Conservation (phyloP, 2,329 filamentous ascomycete genomes). For the Aspergillus pseudonomiae region DNA sequence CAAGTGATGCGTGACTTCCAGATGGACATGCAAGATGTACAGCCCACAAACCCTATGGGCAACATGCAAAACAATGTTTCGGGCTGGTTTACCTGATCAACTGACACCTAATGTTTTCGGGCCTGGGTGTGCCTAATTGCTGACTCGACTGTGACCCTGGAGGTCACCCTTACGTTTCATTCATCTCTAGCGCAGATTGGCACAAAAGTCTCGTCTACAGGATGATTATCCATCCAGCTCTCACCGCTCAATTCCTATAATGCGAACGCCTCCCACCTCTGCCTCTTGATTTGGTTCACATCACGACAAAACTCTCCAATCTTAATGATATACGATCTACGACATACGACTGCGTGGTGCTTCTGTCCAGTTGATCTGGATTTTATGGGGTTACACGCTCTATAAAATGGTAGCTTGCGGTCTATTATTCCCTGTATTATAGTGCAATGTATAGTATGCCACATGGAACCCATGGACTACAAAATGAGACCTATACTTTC, state of each 20-base stretch:
- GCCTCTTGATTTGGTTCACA: not conserved
- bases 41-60: constrained; percentile 20
- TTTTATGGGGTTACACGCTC: not conserved
- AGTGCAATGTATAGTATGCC: constrained; percentile 3
- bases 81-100: constrained; percentile 33
- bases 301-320: constrained; percentile 6
- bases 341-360: not conserved
- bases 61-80: constrained; percentile 30
- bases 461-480: no score
- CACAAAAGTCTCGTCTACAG: not conserved
- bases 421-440: not conserved
- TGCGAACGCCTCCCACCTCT: not conserved
- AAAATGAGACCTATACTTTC: not conserved
- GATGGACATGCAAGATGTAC: constrained; percentile 35
- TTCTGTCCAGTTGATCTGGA: not conserved
- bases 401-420: not conserved
- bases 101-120: not conserved
- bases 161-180: not conserved
- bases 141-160: not conserved
- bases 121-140: not conserved
- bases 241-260: constrained; percentile 4
- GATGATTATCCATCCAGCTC: not conserved
- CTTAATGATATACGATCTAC: constrained; percentile 13
- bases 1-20: constrained; percentile 45
- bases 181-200: not conserved